Evolutionary conservation across 2,329 filamentous ascomycete species (phyloP), one percentile per base, ranked within the genome.

Genomic region (Hypoxylon sp.): DNA sequence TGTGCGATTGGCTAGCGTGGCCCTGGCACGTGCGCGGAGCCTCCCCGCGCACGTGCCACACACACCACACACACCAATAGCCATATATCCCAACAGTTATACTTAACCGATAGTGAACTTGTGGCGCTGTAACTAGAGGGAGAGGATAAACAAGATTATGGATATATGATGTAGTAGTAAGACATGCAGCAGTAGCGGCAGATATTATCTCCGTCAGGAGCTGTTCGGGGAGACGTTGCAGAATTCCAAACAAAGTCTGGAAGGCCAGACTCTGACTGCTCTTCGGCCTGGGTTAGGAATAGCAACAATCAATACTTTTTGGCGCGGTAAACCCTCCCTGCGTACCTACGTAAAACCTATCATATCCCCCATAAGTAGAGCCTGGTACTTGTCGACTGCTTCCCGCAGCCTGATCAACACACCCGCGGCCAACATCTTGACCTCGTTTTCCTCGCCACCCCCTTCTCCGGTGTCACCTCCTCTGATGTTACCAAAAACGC

Each of bases 381-480:
- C 86, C 76, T 94, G 90, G 74, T 93, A 93, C 77, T 88, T 91
- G 73, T 96, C 92, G 68, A 94, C 88, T 7, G 92, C 88, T 77
- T 97, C 94, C 48, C 89, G 86, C 69, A 93, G 82, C 73, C 90
- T 90, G 32, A 98, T 86, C 70, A 96, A 77, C 51, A 93, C 88
- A 0, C 89, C 91, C 0, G 92, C 92, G 4, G 91, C 90, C 71
- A 95, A 73, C 80, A 89, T 91, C 80, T 93, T 90, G 30, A 94
- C 87, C 65, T 90, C 88, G 62, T 91, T 91, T 75, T 95, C 92
- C 74, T 97, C 90, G 46, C 84, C 81, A 37, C 94, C 92, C 17
- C 97, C 90, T 50, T 83, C 81, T 41, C 81, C 79, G 19, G 80
- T 80, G 32, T 72, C 73, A n/a, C 73, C 74, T 0, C 84, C 84